A percentile compares a stretch with the other conserved stretches of the same genome.
These are phyloP conservation scores for Aspergillus campestris DNA, from an alignment of 495 filamentous ascomycete species.

Conservation along the genomic window DNA sequence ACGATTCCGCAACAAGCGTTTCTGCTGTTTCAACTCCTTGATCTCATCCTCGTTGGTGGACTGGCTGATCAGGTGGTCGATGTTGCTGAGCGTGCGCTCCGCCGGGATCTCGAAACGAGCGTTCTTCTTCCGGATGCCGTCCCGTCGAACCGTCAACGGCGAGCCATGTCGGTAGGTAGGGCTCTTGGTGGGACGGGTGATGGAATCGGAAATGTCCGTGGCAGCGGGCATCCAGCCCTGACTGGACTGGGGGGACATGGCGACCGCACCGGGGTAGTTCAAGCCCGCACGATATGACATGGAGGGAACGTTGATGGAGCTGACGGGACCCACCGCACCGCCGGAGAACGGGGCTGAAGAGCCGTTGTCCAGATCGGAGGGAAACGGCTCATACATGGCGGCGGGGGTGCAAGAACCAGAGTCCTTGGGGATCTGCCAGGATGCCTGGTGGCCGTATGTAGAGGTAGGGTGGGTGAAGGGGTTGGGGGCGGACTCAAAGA, in stretches of 20 bases:
- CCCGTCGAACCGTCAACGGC: conserved; percentile 63
- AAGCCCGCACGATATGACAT: conserved; percentile 37
- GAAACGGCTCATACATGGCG: conserved; percentile 56
- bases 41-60: conserved; percentile 88
- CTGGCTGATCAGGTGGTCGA: conserved; percentile 84
- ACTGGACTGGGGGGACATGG: conserved; percentile 54
- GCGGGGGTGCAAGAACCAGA: conserved; percentile 54
- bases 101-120: conserved; percentile 95
- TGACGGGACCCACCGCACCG: conserved; percentile 43
- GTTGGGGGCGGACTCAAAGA: conserved; percentile 33
- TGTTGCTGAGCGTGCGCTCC: conserved; percentile 87
- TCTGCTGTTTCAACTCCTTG: conserved; percentile 98
- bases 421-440: conserved; percentile 32
- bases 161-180: conserved; percentile 72
- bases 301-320: conserved; percentile 34
- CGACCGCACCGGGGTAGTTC: conserved; percentile 37
- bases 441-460: conserved; percentile 43
- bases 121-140: conserved; percentile 99
- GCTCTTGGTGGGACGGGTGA: conserved; percentile 64
- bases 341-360: conserved; percentile 46
- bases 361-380: conserved; percentile 51
- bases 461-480: conserved; percentile 42
- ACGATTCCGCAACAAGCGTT: conserved; percentile 86
- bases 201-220: conserved; percentile 48
- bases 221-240: conserved; percentile 55